A percentile compares a stretch with the other conserved stretches of the same genome.
These are phyloP conservation scores for Nakazawaea anatomiae DNA, from an alignment of 805 yeast species.

Conservation along the genomic window DNA sequence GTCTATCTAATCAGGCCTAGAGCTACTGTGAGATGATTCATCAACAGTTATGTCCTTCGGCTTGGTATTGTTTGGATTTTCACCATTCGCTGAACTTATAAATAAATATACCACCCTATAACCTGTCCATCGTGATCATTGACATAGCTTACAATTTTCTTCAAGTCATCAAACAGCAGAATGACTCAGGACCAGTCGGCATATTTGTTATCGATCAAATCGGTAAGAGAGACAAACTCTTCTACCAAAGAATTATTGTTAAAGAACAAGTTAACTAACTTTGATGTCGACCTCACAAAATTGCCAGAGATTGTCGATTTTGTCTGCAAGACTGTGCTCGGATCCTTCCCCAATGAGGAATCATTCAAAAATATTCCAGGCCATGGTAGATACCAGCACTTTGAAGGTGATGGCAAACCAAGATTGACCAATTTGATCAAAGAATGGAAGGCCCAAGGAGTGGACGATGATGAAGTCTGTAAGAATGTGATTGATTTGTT, in stretches of 20 bases:
- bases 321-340: conserved; percentile 36
- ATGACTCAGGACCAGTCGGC: conserved; percentile 8
- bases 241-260: conserved; percentile 36
- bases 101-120: not conserved
- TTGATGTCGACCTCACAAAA: conserved; percentile 38
- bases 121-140: too few species aligned
- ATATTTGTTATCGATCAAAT: conserved; percentile 42
- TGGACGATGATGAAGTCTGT: conserved; percentile 36
- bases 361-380: conserved; percentile 45
- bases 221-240: conserved; percentile 48
- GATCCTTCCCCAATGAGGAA: conserved; percentile 37
- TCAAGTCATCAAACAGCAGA: not conserved
- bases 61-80: not conserved
- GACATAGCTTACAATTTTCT: too few species aligned
- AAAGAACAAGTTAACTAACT: conserved; percentile 30
- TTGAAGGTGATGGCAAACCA: conserved; percentile 42
- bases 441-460: conserved; percentile 23
- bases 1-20: conserved; percentile 6
- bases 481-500: conserved; percentile 51
- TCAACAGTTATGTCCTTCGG: not conserved
- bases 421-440: conserved; percentile 39
- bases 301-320: conserved; percentile 37
- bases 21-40: not conserved
- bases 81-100: not conserved
- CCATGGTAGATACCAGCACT: conserved; percentile 66